Base-by-base conservation (phyloP, 2,329 filamentous ascomycete genomes). In the Paracoccidioides lutzii region DNA sequence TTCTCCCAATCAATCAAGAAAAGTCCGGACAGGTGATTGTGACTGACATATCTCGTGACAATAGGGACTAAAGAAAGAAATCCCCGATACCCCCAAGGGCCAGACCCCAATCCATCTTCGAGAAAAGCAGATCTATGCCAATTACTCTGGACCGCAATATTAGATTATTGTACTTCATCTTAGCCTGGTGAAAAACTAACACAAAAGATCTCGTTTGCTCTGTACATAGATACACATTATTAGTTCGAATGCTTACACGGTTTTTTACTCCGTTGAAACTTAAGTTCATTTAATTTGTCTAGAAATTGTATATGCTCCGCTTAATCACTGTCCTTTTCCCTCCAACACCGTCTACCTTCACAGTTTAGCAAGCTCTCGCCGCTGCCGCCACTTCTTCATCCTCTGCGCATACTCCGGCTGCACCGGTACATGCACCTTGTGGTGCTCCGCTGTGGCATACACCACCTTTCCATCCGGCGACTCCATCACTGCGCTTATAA, bases 51-150 rank as follows among this genome's bases (percentile, higher is more conserved):
- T 59, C 46, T 57, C 8, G 38, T 41, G 61, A 61, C 60, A 54
- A 48, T 64, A 91, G 87, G 86, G 87, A 75, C 77, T 93, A 60
- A 85, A 90, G 71, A 93, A 93, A 76, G 80, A 78, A 61, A 84
- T 93, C 62, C 88, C 88, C 59, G 84, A 87, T 62, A 77, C 86
- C 62, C 86, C 85, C 59, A 77, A 79, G 67, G 80, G 82, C 67
- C 79, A 83, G 64, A 82, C 78, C 35, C 88, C 87, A 52, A 83
- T 93, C 62, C 86, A 91, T 70, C 78, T 89, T 63, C 80, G 85
- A 66, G 77, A 80, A 64, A 71, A 69, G 61, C 73, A 75, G 64
- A 66, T 73, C 55, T 75, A 70, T 60, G 70, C 73, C 45, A 65
- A 71, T 57, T 69, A 66, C 61, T 65, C 67, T 10, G 69, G 69